Evolutionary conservation across 2,329 filamentous ascomycete species (phyloP).

Genomic region (Metarhizium robertsii): DNA sequence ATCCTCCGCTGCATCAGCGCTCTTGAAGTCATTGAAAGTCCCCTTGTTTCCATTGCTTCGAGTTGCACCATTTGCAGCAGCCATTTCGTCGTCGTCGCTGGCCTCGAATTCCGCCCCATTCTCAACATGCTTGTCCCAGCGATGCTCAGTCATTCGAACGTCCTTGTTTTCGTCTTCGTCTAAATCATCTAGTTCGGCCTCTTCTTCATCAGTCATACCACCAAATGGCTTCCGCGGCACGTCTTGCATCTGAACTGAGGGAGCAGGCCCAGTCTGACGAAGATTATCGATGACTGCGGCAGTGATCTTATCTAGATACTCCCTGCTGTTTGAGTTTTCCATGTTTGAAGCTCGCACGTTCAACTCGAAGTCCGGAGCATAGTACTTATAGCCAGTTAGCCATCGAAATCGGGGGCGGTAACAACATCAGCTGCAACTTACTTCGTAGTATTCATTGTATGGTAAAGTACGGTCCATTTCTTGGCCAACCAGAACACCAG

Average conservation of each 20-base stretch:
- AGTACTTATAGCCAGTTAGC: slow-evolving; percentile 54
- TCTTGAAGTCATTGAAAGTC: slow-evolving; percentile 42
- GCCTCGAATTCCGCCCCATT: slow-evolving; percentile 77
- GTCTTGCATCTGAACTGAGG: slow-evolving; percentile 87
- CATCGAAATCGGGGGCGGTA: neutral
- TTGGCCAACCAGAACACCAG: slow-evolving; percentile 76
- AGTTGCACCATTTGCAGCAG: slow-evolving; percentile 61
- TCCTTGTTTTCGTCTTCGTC: slow-evolving; percentile 87
- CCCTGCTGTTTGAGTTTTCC: slow-evolving; percentile 79
- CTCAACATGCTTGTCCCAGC: slow-evolving; percentile 70
- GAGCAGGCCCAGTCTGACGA: slow-evolving; percentile 73
- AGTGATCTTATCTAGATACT: slow-evolving; percentile 76
- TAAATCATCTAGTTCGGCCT: slow-evolving; percentile 55
- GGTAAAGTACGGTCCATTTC: slow-evolving; percentile 76
- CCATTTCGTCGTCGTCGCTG: slow-evolving; percentile 82
- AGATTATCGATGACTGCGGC: slow-evolving; percentile 78
- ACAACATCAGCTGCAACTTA: slow-evolving; percentile 22
- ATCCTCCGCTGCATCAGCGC: slow-evolving; percentile 29
- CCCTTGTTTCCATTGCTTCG: slow-evolving; percentile 37
- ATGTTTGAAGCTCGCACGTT: slow-evolving; percentile 84
- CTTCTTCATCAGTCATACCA: slow-evolving; percentile 57
- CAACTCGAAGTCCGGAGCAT: slow-evolving; percentile 81
- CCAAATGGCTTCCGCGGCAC: slow-evolving; percentile 53
- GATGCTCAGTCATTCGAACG: slow-evolving; percentile 68
- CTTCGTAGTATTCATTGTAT: slow-evolving; percentile 92